These are phyloP conservation scores for Annulohypoxylon maeteangense DNA, from an alignment of 495 filamentous ascomycete species.

Conservation along the genomic window DNA sequence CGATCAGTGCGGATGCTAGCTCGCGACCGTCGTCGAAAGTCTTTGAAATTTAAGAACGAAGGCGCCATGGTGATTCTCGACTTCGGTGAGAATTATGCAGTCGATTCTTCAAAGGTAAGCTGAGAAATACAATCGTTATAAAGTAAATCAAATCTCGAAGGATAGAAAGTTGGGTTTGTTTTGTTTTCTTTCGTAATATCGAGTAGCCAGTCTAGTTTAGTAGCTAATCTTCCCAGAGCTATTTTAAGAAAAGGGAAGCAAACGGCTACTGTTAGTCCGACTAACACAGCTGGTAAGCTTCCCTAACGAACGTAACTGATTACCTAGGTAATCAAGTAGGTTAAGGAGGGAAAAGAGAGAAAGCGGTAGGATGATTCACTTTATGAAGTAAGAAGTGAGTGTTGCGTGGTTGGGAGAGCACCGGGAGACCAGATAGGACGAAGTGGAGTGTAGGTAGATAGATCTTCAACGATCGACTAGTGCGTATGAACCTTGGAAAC, in stretches of 20 bases:
- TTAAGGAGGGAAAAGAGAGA: conserved; percentile 16
- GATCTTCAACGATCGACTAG: conserved; percentile 30
- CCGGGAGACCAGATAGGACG: conserved; percentile 21
- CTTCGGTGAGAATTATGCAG: conserved; percentile 13
- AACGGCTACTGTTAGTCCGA: conserved; percentile 32
- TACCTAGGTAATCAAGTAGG: conserved; percentile 28
- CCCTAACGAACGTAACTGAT: conserved; percentile 35
- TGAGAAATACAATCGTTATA: conserved; percentile 18
- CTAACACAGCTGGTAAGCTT: conserved; percentile 40
- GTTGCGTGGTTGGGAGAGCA: conserved; percentile 26
- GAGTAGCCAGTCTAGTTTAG: neutral
- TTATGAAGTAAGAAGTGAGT: conserved; percentile 15
- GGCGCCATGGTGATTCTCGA: conserved; percentile 54
- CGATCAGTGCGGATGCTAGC: conserved; percentile 69
- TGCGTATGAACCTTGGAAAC: neutral
- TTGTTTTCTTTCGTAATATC: conserved; percentile 13
- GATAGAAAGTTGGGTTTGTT: neutral
- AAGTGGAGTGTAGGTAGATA: conserved; percentile 27
- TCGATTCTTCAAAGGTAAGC: neutral
- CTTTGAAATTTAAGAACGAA: conserved; percentile 76
- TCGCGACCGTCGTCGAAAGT: conserved; percentile 77
- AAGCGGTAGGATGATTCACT: conserved; percentile 1
- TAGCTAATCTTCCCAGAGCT: conserved; percentile 10
- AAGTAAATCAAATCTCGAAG: neutral
- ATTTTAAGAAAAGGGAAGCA: conserved; percentile 39